Conservation (phyloP, 2,329 filamentous ascomycete genomes). For the Aureobasidium uvarum region DNA sequence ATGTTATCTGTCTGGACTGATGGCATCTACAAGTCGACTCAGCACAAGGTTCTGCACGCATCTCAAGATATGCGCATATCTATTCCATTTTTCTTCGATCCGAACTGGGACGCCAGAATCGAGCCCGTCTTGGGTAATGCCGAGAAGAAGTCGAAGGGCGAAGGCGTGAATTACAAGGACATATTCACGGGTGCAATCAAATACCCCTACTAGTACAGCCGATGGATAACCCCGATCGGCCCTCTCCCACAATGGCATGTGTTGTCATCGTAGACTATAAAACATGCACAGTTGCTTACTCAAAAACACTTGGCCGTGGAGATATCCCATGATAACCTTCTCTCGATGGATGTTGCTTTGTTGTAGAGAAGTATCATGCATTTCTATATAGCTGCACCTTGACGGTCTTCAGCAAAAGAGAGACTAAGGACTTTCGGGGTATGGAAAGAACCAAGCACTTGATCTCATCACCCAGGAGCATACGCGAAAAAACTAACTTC, state of each 20-base stretch:
- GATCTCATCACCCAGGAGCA: too few relatives aligned
- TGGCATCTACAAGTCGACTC: constrained; percentile 53
- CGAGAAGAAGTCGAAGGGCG: background rate
- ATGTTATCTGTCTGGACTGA: constrained; percentile 42
- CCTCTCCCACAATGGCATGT: too few relatives aligned
- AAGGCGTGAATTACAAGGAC: constrained; percentile 18
- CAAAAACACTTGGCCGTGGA: too few relatives aligned
- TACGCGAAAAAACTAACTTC: background rate
- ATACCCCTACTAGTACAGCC: background rate
- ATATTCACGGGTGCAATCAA: constrained; percentile 17
- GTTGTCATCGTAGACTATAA: too few relatives aligned
- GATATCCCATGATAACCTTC: too few relatives aligned
- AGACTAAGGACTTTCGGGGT: background rate
- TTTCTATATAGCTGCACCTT: too few relatives aligned
- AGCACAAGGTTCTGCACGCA: constrained; percentile 58
- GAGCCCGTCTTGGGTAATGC: constrained; percentile 20
- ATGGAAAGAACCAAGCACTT: background rate
- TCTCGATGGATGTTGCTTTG: too few relatives aligned
- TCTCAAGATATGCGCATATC: constrained; percentile 54
- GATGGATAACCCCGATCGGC: too few relatives aligned
- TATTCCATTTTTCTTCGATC: constrained; percentile 58
- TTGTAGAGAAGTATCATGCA: too few relatives aligned
- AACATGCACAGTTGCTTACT: too few relatives aligned
- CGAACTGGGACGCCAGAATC: constrained; percentile 48
- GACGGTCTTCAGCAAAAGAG: too few relatives aligned